Base-by-base conservation (phyloP, 2,329 filamentous ascomycete species). In the Xylariaceae sp. region DNA sequence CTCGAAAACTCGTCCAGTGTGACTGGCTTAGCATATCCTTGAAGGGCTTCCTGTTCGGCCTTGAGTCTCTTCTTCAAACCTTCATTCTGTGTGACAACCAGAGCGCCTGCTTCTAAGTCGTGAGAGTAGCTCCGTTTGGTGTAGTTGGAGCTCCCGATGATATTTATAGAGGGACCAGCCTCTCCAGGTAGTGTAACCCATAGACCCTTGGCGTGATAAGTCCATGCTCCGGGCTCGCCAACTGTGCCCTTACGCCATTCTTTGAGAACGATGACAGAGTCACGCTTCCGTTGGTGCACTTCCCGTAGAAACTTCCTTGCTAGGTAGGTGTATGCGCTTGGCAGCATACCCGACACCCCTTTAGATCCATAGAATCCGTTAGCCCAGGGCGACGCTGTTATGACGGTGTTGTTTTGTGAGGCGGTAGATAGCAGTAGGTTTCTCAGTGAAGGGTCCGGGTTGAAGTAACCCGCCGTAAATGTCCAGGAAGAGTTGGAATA, bases 391-490 rank as follows among this genome's bases (percentile, higher is more conserved):
- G 90, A 90, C 2, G 94, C 94, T 0, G 94, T 96, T 47, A 99
- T 86, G 18, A 99, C 88, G 0, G 87, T 91, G 53, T 90, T 94
- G 39, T 76, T 77, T 1, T 72, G 69, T 0, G 85, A 87, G 1
- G 83, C 80, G 0, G 89, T 90, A 6, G 78, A 75, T 31, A 99
- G 82, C 0, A 99, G 76, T 1, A 96, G 80, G 36, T 85, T 81
- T 2, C 89, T 91, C 17, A 97, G 81, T 4, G 85, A 83, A 0
- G 90, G 87, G 6, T 90, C 90, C 48, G 95, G 95, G 72, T 99
- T 99, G 74, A 99, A 99, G 72, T 99, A 99, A 45, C 94, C 94
- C 0, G 94, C 94, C 1, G 94, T 97, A 68, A 99, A 97, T 0
- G 90, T 94, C 94, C 94, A 99, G 12, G 83, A 86, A 0, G 87